Evolutionary conservation across 768 basidiomycete genomes (phyloP).

Genomic region (Psilocybe sp.): DNA sequence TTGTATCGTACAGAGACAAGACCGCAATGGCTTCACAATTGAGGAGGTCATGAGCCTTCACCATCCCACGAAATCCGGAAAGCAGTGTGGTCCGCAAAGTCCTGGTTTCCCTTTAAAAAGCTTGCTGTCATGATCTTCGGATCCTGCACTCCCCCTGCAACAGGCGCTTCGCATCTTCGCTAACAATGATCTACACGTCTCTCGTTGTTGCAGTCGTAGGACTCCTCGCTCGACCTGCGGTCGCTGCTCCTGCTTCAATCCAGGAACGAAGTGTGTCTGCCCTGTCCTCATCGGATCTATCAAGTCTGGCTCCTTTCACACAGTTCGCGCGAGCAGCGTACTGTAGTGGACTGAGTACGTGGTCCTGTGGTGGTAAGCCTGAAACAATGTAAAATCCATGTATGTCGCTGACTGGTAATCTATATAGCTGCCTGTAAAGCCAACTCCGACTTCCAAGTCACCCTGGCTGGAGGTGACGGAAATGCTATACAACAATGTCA

Average conservation of each 20-base stretch:
- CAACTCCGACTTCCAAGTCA: constrained; percentile 27
- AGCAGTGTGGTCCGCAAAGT: no score
- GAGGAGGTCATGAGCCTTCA: no score
- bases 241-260: constrained; percentile 15
- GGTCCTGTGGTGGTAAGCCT: constrained; percentile 28
- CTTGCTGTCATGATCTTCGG: no score
- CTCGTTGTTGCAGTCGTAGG: constrained; percentile 1
- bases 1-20: no score
- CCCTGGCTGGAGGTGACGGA: constrained; percentile 29
- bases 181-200: constrained; percentile 5
- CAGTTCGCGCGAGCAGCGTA: constrained; percentile 34
- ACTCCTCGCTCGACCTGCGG: constrained; percentile 1
- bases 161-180: neutral
- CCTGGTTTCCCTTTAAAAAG: no score
- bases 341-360: constrained; percentile 24
- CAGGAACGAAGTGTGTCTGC: constrained; percentile 20
- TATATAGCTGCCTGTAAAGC: constrained; percentile 27
- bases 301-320: constrained; percentile 23
- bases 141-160: neutral
- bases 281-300: constrained; percentile 20
- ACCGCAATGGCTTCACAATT: no score
- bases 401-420: neutral
- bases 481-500: constrained; percentile 29
- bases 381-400: neutral
- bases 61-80: no score